Evolutionary conservation across 2,329 filamentous ascomycete genomes (phyloP), one percentile per base, ranked within the genome.

Genomic region (Venturia asperata): DNA sequence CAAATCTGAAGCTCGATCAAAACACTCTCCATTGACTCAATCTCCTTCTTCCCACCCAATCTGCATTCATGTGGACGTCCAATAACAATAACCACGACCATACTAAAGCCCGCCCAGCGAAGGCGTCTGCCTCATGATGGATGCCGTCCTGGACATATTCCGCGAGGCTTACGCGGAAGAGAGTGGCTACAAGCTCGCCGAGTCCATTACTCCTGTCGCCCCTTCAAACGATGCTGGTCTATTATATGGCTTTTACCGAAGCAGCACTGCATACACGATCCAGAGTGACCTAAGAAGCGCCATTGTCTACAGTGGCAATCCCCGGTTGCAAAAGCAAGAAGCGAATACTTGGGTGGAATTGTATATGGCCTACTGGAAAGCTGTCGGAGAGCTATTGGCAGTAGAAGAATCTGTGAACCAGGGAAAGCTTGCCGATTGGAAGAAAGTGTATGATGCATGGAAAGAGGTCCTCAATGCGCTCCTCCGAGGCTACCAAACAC

Each of bases 361-460:
- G 39, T 96, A 92, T 73, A 80, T 83, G 43, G 81, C 85, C 24
- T 96, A 92, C 73, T 97, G 92, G 91, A 91, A 89, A 71, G 90
- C 90, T 30, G 78, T 89, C 47, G 87, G 86, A 41, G 87, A 90
- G 70, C 83, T 97, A 37, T 77, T 94, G 63, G 83, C 83, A 17
- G 84, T 85, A 13, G 84, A 89, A 66, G 83, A 86, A 67, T 77
- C 81, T 21, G 68, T 76, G 34, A 80, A 80, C 67, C 73, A 77
- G 64, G 76, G 77, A 63, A 76, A 74, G 64, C 69, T 74, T 21
- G 80, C 85, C n/a, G 85, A 89, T 66, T 96, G 90, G 87, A 83
- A 83, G n/a, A 88, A 84, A 65, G 89, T 92, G 0, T 99, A 96
- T 72, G 88, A 92, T 67, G 80, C 87, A 13, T 97, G 94, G 92